Evolutionary conservation across 768 basidiomycete species (phyloP).

Genomic region (Russula vinacea): DNA sequence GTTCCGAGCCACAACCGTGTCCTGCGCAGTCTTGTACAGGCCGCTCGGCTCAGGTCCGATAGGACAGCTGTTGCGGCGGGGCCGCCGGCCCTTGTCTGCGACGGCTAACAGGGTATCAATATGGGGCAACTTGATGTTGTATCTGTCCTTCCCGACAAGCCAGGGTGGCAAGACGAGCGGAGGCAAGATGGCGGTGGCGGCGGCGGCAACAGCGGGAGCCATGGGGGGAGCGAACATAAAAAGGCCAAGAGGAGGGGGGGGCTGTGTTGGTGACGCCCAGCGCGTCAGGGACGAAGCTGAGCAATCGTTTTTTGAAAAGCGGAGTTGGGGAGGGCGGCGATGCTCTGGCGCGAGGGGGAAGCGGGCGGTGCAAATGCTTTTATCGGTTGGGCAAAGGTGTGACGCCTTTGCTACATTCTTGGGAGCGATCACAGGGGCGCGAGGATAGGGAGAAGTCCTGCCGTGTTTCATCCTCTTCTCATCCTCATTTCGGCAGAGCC

Average conservation of each 20-base stretch:
- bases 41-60: conserved; percentile 20
- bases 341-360: too few relatives aligned
- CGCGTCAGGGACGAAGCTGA: conserved; percentile 1
- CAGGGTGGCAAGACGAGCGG: conserved; percentile 19
- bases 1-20: conserved; percentile 13
- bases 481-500: conserved; percentile 4
- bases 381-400: too few relatives aligned
- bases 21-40: conserved; percentile 23
- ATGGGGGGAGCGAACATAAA: not conserved
- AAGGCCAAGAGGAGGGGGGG: not conserved
- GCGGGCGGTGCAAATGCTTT: not conserved
- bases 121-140: conserved; percentile 12
- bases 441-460: not conserved
- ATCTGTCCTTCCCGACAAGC: conserved; percentile 13
- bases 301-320: not conserved
- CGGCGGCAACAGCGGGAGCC: not conserved
- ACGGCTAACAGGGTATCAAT: conserved; percentile 16
- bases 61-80: conserved; percentile 6
- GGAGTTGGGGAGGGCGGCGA: not conserved
- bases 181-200: not conserved
- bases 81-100: conserved; percentile 20
- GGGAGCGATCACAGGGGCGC: conserved; percentile 14
- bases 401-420: too few relatives aligned
- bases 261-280: conserved; percentile 7
- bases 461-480: not conserved